These are phyloP conservation scores for Pythium angustatum DNA, from an alignment of 352 stramenopile species.

Conservation along the genomic window DNA sequence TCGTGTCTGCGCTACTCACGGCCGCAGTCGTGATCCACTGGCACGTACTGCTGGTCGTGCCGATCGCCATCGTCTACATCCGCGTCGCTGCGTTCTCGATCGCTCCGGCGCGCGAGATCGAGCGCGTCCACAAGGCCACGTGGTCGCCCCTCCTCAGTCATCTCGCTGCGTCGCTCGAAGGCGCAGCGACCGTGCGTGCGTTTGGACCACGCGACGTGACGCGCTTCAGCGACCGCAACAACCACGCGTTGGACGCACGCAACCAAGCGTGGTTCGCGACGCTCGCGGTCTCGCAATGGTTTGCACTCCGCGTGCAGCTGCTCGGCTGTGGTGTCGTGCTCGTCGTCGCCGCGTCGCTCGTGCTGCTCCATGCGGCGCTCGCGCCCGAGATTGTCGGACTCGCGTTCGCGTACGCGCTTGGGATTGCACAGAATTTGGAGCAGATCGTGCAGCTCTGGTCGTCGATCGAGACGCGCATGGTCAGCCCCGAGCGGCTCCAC, in stretches of 20 bases:
- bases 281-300: slow-evolving; percentile 42
- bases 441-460: slow-evolving; percentile 55
- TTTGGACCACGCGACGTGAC: slow-evolving; percentile 29
- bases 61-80: slow-evolving; percentile 86
- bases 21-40: slow-evolving; percentile 82
- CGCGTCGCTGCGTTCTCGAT: slow-evolving; percentile 29
- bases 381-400: slow-evolving; percentile 73
- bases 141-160: slow-evolving; percentile 35
- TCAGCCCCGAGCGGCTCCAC: slow-evolving; percentile 50
- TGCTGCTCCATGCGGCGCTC: slow-evolving; percentile 32
- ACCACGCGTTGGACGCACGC: slow-evolving; percentile 9
- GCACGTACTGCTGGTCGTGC: slow-evolving; percentile 74
- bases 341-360: slow-evolving; percentile 37
- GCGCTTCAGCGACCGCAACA: slow-evolving; percentile 28
- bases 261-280: slow-evolving; percentile 34
- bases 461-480: slow-evolving; percentile 52
- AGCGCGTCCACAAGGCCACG: slow-evolving; percentile 32
- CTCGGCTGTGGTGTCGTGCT: slow-evolving; percentile 41
- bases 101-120: slow-evolving; percentile 31
- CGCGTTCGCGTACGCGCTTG: slow-evolving; percentile 84
- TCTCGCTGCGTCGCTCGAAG: slow-evolving; percentile 37
- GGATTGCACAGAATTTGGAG: slow-evolving; percentile 75
- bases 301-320: slow-evolving; percentile 47
- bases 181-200: slow-evolving; percentile 38
- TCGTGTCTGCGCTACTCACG: slow-evolving; percentile 75